These are phyloP conservation scores for Microbotryomycetes sp. DNA, from an alignment of 1,284 basidiomycete genomes.

Conservation along the genomic window DNA sequence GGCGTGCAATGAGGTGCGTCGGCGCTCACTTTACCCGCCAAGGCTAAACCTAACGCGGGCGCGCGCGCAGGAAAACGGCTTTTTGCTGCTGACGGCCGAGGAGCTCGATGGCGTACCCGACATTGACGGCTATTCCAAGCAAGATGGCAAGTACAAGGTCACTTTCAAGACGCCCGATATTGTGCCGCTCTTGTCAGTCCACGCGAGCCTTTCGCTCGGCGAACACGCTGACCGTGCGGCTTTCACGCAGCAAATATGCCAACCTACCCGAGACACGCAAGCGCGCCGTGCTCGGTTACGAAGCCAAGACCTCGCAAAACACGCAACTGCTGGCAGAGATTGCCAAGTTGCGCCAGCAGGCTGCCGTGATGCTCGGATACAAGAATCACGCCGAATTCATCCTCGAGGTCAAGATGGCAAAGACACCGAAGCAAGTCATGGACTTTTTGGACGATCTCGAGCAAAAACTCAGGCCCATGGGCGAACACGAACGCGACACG, in stretches of 20 bases:
- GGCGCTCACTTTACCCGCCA: too few species aligned
- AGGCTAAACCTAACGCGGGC: too few species aligned
- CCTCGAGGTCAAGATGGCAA: conserved; percentile 76
- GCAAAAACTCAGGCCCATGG: conserved; percentile 63
- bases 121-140: conserved; percentile 60
- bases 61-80: conserved; percentile 59
- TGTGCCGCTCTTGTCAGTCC: conserved; percentile 52
- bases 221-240: background rate
- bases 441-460: conserved; percentile 66
- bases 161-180: conserved; percentile 69
- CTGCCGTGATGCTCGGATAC: conserved; percentile 60
- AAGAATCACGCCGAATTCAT: conserved; percentile 72
- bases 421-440: conserved; percentile 54
- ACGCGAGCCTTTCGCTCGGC: background rate
- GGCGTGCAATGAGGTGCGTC: conserved; percentile 81
- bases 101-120: conserved; percentile 69
- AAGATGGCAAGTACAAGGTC: conserved; percentile 38
- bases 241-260: conserved; percentile 46
- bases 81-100: conserved; percentile 40
- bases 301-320: conserved; percentile 60
- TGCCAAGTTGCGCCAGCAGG: conserved; percentile 57
- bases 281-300: conserved; percentile 57
- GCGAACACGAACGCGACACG: conserved; percentile 54
- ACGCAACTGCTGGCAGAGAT: conserved; percentile 59
- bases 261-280: conserved; percentile 60